These are phyloP conservation scores for Puccinia brachypodii DNA, from an alignment of 1,284 basidiomycete genomes.

Conservation along the genomic window DNA sequence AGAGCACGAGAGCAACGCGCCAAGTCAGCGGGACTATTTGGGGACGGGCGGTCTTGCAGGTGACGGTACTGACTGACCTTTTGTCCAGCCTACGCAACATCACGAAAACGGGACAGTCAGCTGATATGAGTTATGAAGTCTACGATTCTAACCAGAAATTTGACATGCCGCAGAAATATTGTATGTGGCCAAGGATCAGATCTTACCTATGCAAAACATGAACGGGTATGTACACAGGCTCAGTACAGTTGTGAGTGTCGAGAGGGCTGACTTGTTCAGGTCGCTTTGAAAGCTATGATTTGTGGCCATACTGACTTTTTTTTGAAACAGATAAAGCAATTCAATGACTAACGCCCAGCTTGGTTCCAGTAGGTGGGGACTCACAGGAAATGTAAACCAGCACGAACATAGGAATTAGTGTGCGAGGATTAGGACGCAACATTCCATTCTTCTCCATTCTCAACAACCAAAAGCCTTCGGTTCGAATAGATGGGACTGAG, in stretches of 20 bases:
- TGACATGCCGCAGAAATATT: not conserved
- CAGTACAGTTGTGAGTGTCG: not conserved
- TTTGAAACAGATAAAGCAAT: not conserved
- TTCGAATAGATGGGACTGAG: not conserved
- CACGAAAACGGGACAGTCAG: not conserved
- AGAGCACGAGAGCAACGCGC: no score
- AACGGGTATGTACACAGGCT: conserved; percentile 7
- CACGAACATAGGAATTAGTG: not conserved
- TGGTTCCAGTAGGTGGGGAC: not conserved
- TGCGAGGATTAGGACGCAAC: conserved; percentile 4
- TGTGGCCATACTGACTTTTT: not conserved
- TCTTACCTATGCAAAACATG: conserved; percentile 9
- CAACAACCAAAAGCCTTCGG: conserved; percentile 1
- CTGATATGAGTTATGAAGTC: not conserved
- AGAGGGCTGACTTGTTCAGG: not conserved
- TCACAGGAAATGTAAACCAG: not conserved
- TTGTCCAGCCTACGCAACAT: not conserved
- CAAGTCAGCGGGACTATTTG: not conserved
- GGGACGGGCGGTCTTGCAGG: not conserved
- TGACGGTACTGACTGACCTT: not conserved
- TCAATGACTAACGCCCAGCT: not conserved
- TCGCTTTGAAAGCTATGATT: conserved; percentile 1
- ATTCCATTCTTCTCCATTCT: conserved; percentile 10
- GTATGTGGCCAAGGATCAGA: not conserved
- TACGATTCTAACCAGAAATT: not conserved